phyloP scores from a whole-genome alignment of 257 asterid genomes.

The Solanum dulcamara region DNA sequence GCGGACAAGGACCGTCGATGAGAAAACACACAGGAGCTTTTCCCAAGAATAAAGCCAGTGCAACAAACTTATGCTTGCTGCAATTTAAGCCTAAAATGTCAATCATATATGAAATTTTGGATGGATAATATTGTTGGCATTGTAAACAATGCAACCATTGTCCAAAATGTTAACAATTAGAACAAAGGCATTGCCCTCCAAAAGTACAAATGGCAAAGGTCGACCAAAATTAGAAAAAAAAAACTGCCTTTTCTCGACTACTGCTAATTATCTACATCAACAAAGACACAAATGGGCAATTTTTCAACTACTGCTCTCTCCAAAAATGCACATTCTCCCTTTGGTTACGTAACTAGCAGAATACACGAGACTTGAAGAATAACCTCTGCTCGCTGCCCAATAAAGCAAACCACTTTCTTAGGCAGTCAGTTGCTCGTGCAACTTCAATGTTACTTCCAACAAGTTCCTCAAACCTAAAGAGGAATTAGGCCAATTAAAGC shows the following conservation, averaged over 20 bases:
- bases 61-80: too few relatives aligned
- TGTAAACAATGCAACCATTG: neutral
- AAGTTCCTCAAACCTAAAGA: constrained; percentile 35
- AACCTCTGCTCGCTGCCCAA: constrained; percentile 50
- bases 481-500: constrained; percentile 41
- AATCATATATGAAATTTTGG: neutral
- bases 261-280: neutral
- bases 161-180: neutral
- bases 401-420: constrained; percentile 54
- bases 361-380: constrained; percentile 27
- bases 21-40: constrained; percentile 30
- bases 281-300: neutral
- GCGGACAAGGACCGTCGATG: constrained; percentile 39
- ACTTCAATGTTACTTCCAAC: constrained; percentile 11
- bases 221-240: neutral
- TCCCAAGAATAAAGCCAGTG: too few relatives aligned
- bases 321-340: neutral
- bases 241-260: neutral
- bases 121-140: neutral
- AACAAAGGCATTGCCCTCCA: neutral
- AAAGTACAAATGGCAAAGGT: neutral
- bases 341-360: constrained; percentile 4
- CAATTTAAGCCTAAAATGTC: too few relatives aligned
- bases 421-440: constrained; percentile 9
- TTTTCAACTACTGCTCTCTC: constrained; percentile 1